These are phyloP conservation scores for Diaporthe australafricana DNA, from an alignment of 2,329 filamentous ascomycete species.

Conservation along the genomic window DNA sequence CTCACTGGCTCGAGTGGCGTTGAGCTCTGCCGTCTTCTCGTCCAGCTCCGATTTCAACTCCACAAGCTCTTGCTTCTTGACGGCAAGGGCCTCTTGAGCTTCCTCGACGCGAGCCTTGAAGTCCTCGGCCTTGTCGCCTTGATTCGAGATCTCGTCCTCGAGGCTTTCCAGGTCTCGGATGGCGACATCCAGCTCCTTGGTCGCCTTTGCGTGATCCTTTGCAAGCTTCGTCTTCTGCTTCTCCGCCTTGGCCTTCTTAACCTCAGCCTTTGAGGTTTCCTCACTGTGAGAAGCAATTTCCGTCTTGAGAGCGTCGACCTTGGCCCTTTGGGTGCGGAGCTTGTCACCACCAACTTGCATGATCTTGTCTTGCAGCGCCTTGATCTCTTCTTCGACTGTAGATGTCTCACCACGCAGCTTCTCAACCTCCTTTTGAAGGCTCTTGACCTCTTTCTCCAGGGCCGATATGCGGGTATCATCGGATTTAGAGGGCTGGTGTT, in stretches of 20 bases:
- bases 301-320: slow-evolving; percentile 89
- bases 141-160: slow-evolving; percentile 81
- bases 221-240: slow-evolving; percentile 91
- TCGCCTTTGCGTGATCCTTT: slow-evolving; percentile 82
- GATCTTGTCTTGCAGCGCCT: slow-evolving; percentile 92
- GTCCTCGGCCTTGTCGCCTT: slow-evolving; percentile 79
- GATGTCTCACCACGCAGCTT: slow-evolving; percentile 87
- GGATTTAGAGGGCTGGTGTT: slow-evolving; percentile 82
- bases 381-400: slow-evolving; percentile 92
- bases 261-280: slow-evolving; percentile 85
- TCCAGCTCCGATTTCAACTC: slow-evolving; percentile 87
- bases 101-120: slow-evolving; percentile 81
- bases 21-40: slow-evolving; percentile 85
- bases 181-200: slow-evolving; percentile 81
- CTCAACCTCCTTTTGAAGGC: slow-evolving; percentile 81
- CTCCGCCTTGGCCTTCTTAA: slow-evolving; percentile 90
- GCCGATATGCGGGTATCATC: slow-evolving; percentile 80
- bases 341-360: slow-evolving; percentile 98
- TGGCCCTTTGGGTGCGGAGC: slow-evolving; percentile 88
- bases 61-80: slow-evolving; percentile 84
- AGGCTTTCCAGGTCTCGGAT: slow-evolving; percentile 80
- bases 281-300: slow-evolving; percentile 85
- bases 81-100: slow-evolving; percentile 80
- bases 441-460: slow-evolving; percentile 82
- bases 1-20: slow-evolving; percentile 87